Base-by-base conservation (phyloP, 139 green algal genomes). In the Chlamydomonas sphaeroides region DNA sequence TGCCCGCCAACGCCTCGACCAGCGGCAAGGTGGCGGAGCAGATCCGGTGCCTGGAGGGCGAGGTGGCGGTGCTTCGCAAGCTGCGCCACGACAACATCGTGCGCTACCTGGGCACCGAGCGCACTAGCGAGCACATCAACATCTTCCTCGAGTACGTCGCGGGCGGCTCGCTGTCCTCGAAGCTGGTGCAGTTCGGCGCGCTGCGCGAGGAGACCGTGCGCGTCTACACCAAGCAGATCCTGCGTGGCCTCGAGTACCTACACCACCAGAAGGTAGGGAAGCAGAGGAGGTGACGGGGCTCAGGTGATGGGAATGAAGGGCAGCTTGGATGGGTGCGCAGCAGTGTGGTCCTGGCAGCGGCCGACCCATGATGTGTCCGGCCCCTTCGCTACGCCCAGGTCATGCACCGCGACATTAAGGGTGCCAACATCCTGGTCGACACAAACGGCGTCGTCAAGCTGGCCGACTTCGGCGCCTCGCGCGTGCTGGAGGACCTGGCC, bases 141-240 rank as follows among this genome's bases (percentile, higher is more conserved):
- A 99, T 99, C 82, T 99, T 99, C 83, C 88, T 99, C 45, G 97
- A 99, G 91, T 99, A 95, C 70, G 96, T 98, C 25, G 90, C 95
- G 6, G 97, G 97, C 23, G 97, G 97, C 36, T 98, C 95, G 62
- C 98, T 99, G 32, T 91, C 95, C 26, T 92, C 84, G 36, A 86
- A 86, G 48, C 45, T 75, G 4, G 61, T 39, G 20, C 41, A 83
- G 28, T 85, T 78, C 30, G 74, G 87, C n/a, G 65, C 86, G 33
- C 78, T 95, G 36, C 75, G 90, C 5, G 91, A 95, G 83, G 88
- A 87, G 26, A 89, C 96, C 48, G 92, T 96, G 48, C 85, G 90
- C 39, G 86, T 92, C 21, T 97, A 96, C 90, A 96, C 93, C 26
- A 84, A 89, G 65, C 94, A 97, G 83, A 90, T 97, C 69, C 69